Evolutionary conservation across 2,329 filamentous ascomycete species (phyloP).

Genomic region (Phoma sp.): DNA sequence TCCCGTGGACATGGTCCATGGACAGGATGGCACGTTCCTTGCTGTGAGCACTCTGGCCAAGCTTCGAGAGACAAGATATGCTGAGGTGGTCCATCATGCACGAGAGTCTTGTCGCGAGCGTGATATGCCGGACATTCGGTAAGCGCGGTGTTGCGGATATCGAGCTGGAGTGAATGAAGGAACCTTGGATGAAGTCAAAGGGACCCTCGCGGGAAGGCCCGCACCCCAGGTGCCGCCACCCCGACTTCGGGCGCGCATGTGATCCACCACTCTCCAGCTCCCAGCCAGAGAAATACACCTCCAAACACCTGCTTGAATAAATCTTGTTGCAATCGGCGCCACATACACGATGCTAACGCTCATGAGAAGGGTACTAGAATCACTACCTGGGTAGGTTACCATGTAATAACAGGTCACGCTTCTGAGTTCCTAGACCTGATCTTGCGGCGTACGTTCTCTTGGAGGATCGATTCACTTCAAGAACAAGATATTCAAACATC

Average conservation of each 20-base stretch:
- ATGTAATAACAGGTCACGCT: too few relatives aligned
- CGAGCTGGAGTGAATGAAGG: neutral
- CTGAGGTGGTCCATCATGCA: slow-evolving; percentile 7
- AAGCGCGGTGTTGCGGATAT: neutral
- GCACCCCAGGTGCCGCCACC: neutral
- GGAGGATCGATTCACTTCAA: too few relatives aligned
- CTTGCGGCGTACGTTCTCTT: too few relatives aligned
- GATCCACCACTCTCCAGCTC: neutral
- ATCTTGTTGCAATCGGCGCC: too few relatives aligned
- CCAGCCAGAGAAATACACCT: neutral
- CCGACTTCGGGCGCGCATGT: neutral
- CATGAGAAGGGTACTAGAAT: too few relatives aligned
- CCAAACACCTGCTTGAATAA: too few relatives aligned
- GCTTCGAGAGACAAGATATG: slow-evolving; percentile 6
- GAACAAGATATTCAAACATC: too few relatives aligned
- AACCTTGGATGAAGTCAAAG: neutral
- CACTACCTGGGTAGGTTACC: too few relatives aligned
- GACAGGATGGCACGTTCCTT: slow-evolving; percentile 11
- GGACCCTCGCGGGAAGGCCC: slow-evolving; percentile 1
- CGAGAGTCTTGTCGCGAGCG: neutral
- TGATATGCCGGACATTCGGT: neutral
- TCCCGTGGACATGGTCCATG: slow-evolving; percentile 2
- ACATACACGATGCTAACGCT: too few relatives aligned
- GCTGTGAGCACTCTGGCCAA: slow-evolving; percentile 5
- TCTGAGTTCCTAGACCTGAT: too few relatives aligned